phyloP scores from a whole-genome alignment of 129 eudicot genomes.

The Heracleum sosnowskyi region DNA sequence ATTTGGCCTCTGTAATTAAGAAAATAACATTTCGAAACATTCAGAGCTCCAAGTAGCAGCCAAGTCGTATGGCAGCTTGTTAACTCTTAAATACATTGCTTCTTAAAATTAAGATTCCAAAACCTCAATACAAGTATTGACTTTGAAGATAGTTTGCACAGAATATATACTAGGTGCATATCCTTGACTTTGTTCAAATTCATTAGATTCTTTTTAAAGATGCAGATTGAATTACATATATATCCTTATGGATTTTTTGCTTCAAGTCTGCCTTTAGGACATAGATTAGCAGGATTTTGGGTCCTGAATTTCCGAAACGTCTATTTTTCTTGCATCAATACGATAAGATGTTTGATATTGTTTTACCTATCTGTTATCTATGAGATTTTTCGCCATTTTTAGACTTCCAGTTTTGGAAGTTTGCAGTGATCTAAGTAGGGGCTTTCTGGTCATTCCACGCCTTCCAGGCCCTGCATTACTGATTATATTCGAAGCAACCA shows the following conservation, averaged over 20 bases:
- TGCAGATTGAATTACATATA: neutral
- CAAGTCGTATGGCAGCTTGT: neutral
- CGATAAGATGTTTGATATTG: no score
- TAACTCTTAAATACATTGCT: neutral
- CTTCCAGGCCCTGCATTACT: neutral
- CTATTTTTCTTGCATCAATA: no score
- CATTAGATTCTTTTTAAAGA: neutral
- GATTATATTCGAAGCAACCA: neutral
- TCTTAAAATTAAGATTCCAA: neutral
- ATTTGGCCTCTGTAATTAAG: neutral
- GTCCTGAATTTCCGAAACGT: no score
- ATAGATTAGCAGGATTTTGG: no score
- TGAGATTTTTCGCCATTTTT: no score
- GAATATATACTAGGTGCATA: conserved; percentile 15
- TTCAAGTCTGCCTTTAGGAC: neutral
- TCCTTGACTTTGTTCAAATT: conserved; percentile 16
- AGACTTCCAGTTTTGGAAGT: neutral
- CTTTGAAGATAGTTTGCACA: conserved; percentile 1
- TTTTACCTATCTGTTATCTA: no score
- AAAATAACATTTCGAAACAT: neutral
- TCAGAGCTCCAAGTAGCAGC: neutral
- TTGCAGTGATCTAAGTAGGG: neutral
- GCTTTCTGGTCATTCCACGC: neutral
- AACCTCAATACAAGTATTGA: conserved; percentile 15
- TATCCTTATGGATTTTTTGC: neutral